Conservation (phyloP, 495 filamentous ascomycete species). For the Parachaetomium inaequale region DNA sequence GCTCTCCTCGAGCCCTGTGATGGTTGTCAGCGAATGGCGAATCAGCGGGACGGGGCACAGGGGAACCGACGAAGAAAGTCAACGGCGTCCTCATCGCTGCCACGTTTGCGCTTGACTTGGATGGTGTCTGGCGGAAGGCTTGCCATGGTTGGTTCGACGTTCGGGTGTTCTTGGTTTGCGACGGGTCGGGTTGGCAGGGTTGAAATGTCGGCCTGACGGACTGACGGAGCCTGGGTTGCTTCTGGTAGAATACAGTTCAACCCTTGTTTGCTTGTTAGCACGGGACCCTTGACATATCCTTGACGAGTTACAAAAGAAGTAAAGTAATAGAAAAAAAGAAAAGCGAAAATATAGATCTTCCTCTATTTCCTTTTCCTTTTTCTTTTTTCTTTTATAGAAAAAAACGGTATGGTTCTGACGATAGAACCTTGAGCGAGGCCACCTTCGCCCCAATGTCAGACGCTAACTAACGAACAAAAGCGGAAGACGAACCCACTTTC, state of each 20-base stretch:
- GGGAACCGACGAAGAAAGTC: constrained; percentile 49
- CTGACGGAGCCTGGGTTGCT: too few species aligned
- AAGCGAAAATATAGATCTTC: too few species aligned
- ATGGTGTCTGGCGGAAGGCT: constrained; percentile 47
- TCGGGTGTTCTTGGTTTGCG: constrained; percentile 9
- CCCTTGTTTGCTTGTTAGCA: too few species aligned
- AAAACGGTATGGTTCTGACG: too few species aligned
- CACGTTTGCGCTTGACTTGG: constrained; percentile 54
- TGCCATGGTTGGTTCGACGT: constrained; percentile 38
- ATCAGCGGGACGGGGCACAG: not conserved
- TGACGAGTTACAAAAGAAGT: not conserved
- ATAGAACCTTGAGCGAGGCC: too few species aligned
- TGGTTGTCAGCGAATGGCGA: constrained; percentile 6
- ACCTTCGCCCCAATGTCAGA: too few species aligned
- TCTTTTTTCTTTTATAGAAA: too few species aligned
- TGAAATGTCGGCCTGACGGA: constrained; percentile 5
- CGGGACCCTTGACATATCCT: too few species aligned
- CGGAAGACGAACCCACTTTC: not conserved
- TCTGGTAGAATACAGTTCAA: too few species aligned
- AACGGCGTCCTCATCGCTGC: constrained; percentile 48
- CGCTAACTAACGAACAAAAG: too few species aligned
- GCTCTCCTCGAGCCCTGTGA: constrained; percentile 27
- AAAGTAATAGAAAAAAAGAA: not conserved
- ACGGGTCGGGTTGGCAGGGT: not conserved
- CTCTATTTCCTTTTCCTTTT: too few species aligned